Percentiles rank a stretch among this genome's conserved stretches.
These are phyloP conservation scores for Aspergillus sp. DNA, from an alignment of 2,329 filamentous ascomycete species.

Conservation along the genomic window DNA sequence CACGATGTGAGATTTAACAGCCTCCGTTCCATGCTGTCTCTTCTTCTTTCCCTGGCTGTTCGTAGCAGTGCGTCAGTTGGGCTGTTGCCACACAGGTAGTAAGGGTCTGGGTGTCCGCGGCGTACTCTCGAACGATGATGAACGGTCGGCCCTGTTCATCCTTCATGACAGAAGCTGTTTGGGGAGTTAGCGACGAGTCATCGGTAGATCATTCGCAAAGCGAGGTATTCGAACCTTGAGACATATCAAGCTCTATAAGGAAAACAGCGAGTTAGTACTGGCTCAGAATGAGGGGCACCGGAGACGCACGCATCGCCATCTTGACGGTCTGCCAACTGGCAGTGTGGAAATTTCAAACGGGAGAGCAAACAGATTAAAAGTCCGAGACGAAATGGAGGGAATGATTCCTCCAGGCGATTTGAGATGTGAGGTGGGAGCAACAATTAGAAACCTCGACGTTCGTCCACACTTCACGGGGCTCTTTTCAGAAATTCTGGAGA, in stretches of 20 bases:
- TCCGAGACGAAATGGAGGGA: conserved; percentile 13
- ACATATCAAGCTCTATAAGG: conserved; percentile 47
- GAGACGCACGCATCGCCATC: conserved; percentile 50
- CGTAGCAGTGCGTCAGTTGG: conserved; percentile 9
- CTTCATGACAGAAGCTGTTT: conserved; percentile 74
- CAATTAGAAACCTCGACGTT: conserved; percentile 19
- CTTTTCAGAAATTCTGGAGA: conserved; percentile 37
- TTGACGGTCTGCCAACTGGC: conserved; percentile 39
- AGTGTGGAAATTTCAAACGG: conserved; percentile 11
- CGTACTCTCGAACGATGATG: conserved; percentile 96
- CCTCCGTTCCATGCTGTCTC: conserved; percentile 93
- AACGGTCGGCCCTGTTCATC: conserved; percentile 97
- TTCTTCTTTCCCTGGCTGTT: conserved; percentile 93
- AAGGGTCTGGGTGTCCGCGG: conserved; percentile 26
- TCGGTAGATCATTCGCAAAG: neutral
- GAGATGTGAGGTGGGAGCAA: conserved; percentile 21
- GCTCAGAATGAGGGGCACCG: conserved; percentile 36
- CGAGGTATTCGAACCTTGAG: conserved; percentile 38
- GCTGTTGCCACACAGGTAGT: neutral
- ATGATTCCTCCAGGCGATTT: conserved; percentile 11
- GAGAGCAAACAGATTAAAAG: conserved; percentile 13
- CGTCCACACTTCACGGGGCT: conserved; percentile 19
- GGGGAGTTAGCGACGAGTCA: conserved; percentile 20
- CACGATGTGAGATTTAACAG: conserved; percentile 97
- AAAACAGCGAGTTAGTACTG: conserved; percentile 26